Conservation (phyloP, 805 yeast species). For the Hanseniaspora pseudoguilliermondii region DNA sequence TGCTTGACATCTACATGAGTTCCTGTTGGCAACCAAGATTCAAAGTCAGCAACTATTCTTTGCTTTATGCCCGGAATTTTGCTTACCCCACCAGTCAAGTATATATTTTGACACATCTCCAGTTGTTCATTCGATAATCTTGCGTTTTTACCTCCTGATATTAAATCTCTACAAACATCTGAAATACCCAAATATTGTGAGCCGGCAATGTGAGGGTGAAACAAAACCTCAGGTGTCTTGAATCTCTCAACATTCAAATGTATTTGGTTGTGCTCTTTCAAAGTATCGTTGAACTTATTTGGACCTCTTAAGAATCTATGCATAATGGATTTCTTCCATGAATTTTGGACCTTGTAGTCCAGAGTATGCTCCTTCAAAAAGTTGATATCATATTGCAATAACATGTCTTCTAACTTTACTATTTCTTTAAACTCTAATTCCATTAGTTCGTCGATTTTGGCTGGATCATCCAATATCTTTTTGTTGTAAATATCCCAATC, state of each 20-base stretch:
- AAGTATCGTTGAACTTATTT: slow-evolving; percentile 3
- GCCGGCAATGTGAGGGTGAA: slow-evolving; percentile 90
- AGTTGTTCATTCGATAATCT: slow-evolving; percentile 26
- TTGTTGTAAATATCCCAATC: slow-evolving; percentile 82
- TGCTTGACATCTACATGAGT: slow-evolving; percentile 45
- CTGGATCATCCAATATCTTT: slow-evolving; percentile 61
- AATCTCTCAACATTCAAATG: slow-evolving; percentile 85
- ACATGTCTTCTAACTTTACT: slow-evolving; percentile 53
- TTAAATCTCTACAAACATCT: slow-evolving; percentile 58
- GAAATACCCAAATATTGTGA: slow-evolving; percentile 89
- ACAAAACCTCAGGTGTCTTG: slow-evolving; percentile 79
- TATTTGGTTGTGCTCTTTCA: slow-evolving; percentile 68
- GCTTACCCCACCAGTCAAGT: slow-evolving; percentile 79
- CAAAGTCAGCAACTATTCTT: slow-evolving; percentile 59
- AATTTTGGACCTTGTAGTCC: slow-evolving; percentile 55
- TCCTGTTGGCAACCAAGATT: slow-evolving; percentile 56
- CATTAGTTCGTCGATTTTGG: slow-evolving; percentile 54
- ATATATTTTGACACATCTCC: slow-evolving; percentile 42
- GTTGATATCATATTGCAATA: slow-evolving; percentile 70
- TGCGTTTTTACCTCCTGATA: slow-evolving; percentile 45
- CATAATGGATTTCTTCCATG: slow-evolving; percentile 62
- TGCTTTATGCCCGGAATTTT: slow-evolving; percentile 49
- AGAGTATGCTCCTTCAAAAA: slow-evolving; percentile 77
- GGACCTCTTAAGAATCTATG: slow-evolving; percentile 89
- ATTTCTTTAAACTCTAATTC: slow-evolving; percentile 58